Conservation (phyloP, 164 flowering plant genomes). For the Pachysandra terminalis region DNA sequence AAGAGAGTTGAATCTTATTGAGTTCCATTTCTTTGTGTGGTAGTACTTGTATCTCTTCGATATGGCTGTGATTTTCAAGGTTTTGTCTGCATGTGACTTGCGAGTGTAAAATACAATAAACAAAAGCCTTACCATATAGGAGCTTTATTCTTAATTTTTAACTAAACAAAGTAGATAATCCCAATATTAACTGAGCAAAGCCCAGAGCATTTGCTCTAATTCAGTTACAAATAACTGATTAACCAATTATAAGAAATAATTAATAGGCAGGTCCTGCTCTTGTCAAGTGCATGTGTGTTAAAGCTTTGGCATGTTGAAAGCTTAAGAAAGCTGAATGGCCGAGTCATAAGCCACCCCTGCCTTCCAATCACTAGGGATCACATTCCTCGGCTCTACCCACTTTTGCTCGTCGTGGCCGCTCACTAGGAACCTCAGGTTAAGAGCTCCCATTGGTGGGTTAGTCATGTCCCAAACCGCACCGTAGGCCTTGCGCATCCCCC, state of each 20-base stretch:
- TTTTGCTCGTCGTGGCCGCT: slow-evolving; percentile 32
- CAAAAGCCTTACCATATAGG: too few relatives aligned
- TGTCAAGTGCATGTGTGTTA: too few relatives aligned
- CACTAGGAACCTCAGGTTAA: slow-evolving; percentile 53
- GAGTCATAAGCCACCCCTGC: slow-evolving; percentile 66
- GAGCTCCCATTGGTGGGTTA: slow-evolving; percentile 35
- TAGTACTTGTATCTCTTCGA: too few relatives aligned
- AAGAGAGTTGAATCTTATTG: too few relatives aligned
- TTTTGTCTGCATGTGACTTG: too few relatives aligned
- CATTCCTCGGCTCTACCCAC: slow-evolving; percentile 43
- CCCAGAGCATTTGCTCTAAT: background rate
- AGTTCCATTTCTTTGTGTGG: too few relatives aligned
- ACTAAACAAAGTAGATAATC: background rate
- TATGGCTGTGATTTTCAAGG: too few relatives aligned
- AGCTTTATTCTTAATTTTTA: too few relatives aligned
- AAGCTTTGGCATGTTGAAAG: background rate
- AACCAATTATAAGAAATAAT: background rate
- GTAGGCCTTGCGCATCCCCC: slow-evolving; percentile 54
- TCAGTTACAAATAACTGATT: background rate
- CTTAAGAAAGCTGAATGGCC: slow-evolving; percentile 38
- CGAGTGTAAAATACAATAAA: too few relatives aligned
- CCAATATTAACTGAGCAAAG: background rate
- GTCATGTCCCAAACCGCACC: slow-evolving; percentile 53
- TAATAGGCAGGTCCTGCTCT: too few relatives aligned
- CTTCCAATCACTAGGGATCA: slow-evolving; percentile 65